Evolutionary conservation across 371 early-diverging fungal genomes (phyloP).

Genomic region (Saksenaea oblongispora): DNA sequence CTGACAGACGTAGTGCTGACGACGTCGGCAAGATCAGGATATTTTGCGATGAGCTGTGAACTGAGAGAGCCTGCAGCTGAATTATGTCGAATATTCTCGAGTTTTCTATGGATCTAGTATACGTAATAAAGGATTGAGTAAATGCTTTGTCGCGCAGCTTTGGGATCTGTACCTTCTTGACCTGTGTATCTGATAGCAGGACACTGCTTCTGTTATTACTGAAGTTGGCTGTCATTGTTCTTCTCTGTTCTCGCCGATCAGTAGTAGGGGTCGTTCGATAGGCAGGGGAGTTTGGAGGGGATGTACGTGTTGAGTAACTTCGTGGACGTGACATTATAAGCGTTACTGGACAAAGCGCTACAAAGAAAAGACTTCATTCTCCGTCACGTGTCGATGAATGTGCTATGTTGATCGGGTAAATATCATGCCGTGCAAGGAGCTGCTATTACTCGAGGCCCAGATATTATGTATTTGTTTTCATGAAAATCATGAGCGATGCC

Average conservation of each 20-base stretch:
- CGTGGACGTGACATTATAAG: conserved; percentile 20
- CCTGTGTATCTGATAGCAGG: conserved; percentile 40
- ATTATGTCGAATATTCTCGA: conserved; percentile 40
- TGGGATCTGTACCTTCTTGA: conserved; percentile 36
- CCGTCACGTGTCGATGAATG: no score
- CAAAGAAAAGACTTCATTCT: no score
- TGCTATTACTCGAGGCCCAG: no score
- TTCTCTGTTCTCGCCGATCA: conserved; percentile 13
- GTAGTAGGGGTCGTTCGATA: conserved; percentile 9
- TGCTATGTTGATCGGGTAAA: no score
- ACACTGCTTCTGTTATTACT: conserved; percentile 18
- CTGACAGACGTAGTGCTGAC: conserved; percentile 2
- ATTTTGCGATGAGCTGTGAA: conserved; percentile 14
- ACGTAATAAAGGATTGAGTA: background rate
- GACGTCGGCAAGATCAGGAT: conserved; percentile 7
- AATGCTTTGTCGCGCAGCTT: background rate
- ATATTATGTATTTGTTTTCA: no score
- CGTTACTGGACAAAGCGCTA: background rate
- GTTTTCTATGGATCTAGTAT: conserved; percentile 36
- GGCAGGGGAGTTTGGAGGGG: conserved; percentile 19
- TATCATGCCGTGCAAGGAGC: no score
- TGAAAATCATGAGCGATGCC: no score
- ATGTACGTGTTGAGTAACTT: conserved; percentile 19
- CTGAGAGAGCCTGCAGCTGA: conserved; percentile 18
- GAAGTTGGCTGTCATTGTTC: conserved; percentile 10